Percentiles rank a stretch among this genome's conserved stretches.
Evolutionary conservation across 1,139 yeast genomes (phyloP).

Genomic region (Suhomyces choctaworum): DNA sequence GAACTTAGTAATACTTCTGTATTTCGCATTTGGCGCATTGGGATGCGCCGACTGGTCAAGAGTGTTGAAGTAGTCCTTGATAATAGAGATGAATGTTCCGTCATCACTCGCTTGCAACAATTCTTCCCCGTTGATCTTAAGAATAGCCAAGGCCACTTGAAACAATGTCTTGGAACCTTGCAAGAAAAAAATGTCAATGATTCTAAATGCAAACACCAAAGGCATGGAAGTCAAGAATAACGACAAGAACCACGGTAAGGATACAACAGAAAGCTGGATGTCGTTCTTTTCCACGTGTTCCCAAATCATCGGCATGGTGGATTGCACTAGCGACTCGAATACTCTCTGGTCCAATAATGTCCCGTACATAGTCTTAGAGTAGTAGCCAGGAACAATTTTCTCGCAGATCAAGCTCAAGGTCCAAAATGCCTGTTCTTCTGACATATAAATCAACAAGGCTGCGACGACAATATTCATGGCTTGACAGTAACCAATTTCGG

Average conservation of each 20-base stretch:
- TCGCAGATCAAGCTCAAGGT: conserved; percentile 82
- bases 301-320: conserved; percentile 87
- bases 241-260: conserved; percentile 95
- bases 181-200: conserved; percentile 85
- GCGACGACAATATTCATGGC: conserved; percentile 99
- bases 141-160: conserved; percentile 88
- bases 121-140: conserved; percentile 84
- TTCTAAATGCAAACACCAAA: conserved; percentile 85
- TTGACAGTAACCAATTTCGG: conserved; percentile 97
- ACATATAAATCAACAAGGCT: conserved; percentile 86
- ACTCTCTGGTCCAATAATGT: conserved; percentile 92
- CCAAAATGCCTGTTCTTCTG: conserved; percentile 99
- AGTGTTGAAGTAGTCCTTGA: conserved; percentile 78
- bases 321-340: conserved; percentile 84
- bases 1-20: conserved; percentile 72
- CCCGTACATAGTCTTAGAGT: conserved; percentile 97
- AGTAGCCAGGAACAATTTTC: conserved; percentile 87
- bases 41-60: conserved; percentile 84
- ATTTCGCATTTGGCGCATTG: conserved; percentile 61
- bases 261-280: conserved; percentile 91
- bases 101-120: conserved; percentile 83
- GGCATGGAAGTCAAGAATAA: conserved; percentile 93
- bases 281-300: conserved; percentile 76
- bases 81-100: conserved; percentile 82
- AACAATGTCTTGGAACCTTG: conserved; percentile 89